phyloP scores from a whole-genome alignment of 2,329 filamentous ascomycete genomes.

The Diaporthe australafricana region DNA sequence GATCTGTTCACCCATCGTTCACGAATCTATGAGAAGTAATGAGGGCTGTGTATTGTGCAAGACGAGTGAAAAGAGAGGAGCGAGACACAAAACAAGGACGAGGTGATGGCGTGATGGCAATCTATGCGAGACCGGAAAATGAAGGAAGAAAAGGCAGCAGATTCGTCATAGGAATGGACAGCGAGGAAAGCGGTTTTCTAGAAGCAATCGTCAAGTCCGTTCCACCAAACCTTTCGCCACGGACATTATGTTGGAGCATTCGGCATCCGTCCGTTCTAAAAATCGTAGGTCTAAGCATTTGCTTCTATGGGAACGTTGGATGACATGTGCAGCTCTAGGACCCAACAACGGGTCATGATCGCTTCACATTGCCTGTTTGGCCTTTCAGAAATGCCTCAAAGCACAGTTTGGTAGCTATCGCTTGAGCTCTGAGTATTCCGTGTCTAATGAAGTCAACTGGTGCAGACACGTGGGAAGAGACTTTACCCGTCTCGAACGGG shows the following conservation, averaged over 20 bases:
- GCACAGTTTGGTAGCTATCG: not conserved
- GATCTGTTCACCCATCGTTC: slow-evolving; percentile 16
- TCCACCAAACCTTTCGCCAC: not conserved
- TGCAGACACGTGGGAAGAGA: not conserved
- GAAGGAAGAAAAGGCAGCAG: not conserved
- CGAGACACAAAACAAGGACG: not conserved
- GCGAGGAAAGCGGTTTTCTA: slow-evolving; percentile 1
- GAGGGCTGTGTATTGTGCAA: not conserved
- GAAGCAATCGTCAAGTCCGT: slow-evolving; percentile 22
- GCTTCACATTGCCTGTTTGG: slow-evolving; percentile 8
- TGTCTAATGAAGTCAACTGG: not conserved
- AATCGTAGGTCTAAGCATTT: slow-evolving; percentile 26
- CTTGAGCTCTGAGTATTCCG: not conserved
- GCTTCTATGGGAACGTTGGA: not conserved
- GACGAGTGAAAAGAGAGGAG: not conserved
- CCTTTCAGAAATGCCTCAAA: not conserved
- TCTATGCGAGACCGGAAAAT: not conserved
- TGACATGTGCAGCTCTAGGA: not conserved
- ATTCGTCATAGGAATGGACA: not conserved
- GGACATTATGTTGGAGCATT: not conserved
- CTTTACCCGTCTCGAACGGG: not conserved
- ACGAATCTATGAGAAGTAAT: not conserved
- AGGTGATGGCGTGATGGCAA: not conserved
- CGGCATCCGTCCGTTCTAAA: slow-evolving; percentile 1
- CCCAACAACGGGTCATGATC: not conserved